phyloP scores from a whole-genome alignment of 345 rosid genomes.

The Toxicodendron radicans region DNA sequence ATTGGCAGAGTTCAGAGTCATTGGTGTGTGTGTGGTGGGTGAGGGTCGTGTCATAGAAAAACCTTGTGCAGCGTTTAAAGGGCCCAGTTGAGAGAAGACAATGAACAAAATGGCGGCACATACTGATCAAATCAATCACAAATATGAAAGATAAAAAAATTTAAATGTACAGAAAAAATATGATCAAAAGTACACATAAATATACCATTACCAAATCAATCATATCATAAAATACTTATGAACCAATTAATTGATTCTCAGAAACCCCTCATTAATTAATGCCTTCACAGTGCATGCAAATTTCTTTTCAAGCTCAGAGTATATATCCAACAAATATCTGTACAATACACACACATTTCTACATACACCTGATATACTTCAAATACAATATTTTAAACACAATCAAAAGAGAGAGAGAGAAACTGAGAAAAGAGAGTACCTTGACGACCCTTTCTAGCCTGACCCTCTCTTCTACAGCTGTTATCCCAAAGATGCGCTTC shows the following conservation, averaged over 20 bases:
- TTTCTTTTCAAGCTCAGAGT: slow-evolving; percentile 32
- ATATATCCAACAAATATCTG: background rate
- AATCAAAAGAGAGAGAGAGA: background rate
- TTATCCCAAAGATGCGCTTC: slow-evolving; percentile 99
- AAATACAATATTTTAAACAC: background rate
- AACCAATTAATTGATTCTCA: background rate
- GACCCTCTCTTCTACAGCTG: slow-evolving; percentile 99
- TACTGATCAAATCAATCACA: slow-evolving; percentile 54
- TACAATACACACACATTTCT: background rate
- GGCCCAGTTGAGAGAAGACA: slow-evolving; percentile 28
- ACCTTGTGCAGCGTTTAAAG: slow-evolving; percentile 19
- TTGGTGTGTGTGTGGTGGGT: too few species aligned
- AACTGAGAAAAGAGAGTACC: slow-evolving; percentile 38
- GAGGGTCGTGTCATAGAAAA: slow-evolving; percentile 38
- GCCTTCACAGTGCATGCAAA: slow-evolving; percentile 37
- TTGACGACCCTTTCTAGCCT: slow-evolving; percentile 99
- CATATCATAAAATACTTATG: slow-evolving; percentile 37
- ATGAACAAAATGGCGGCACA: slow-evolving; percentile 91
- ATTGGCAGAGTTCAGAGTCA: background rate
- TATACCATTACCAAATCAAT: slow-evolving; percentile 44
- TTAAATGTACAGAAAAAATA: background rate
- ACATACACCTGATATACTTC: background rate
- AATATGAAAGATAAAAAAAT: background rate
- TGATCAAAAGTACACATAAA: slow-evolving; percentile 4
- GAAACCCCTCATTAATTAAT: background rate